These are phyloP conservation scores for Tothia fuscella DNA, from an alignment of 2,329 filamentous ascomycete genomes.

Conservation along the genomic window DNA sequence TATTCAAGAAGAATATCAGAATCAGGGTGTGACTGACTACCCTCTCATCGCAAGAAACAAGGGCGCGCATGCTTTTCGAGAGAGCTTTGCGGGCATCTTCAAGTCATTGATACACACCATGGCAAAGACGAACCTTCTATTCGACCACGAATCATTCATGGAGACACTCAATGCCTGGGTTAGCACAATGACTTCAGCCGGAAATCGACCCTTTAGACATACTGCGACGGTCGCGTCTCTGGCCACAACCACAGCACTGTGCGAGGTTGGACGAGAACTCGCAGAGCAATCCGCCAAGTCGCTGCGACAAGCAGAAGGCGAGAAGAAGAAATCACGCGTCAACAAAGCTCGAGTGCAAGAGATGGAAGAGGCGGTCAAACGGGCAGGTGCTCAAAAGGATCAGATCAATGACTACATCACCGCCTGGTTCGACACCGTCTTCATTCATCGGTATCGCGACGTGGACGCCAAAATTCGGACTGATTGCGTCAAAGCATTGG, in stretches of 20 bases:
- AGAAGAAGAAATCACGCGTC: constrained; percentile 58
- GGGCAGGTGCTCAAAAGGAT: constrained; percentile 58
- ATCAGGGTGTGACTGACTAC: constrained; percentile 77
- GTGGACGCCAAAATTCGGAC: constrained; percentile 79
- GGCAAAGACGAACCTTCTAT: constrained; percentile 71
- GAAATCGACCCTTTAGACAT: constrained; percentile 81
- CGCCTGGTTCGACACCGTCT: constrained; percentile 84
- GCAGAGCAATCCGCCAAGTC: constrained; percentile 62
- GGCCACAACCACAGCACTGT: constrained; percentile 66
- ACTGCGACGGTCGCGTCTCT: constrained; percentile 80
- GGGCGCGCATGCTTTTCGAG: constrained; percentile 55
- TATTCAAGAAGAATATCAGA: constrained; percentile 78
- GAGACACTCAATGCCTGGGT: constrained; percentile 89
- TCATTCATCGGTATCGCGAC: constrained; percentile 91
- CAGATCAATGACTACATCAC: constrained; percentile 60
- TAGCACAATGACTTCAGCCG: constrained; percentile 77
- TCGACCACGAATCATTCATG: constrained; percentile 62
- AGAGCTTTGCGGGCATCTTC: constrained; percentile 69
- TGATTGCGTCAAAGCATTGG: constrained; percentile 78
- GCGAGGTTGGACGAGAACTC: constrained; percentile 58
- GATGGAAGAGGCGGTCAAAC: constrained; percentile 59
- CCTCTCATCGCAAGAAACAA: constrained; percentile 77
- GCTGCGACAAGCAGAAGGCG: constrained; percentile 66
- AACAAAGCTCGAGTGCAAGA: constrained; percentile 70
- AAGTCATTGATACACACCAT: constrained; percentile 62